Conservation (phyloP, 2,329 filamentous ascomycete genomes). For the Verticillium tricorpus region DNA sequence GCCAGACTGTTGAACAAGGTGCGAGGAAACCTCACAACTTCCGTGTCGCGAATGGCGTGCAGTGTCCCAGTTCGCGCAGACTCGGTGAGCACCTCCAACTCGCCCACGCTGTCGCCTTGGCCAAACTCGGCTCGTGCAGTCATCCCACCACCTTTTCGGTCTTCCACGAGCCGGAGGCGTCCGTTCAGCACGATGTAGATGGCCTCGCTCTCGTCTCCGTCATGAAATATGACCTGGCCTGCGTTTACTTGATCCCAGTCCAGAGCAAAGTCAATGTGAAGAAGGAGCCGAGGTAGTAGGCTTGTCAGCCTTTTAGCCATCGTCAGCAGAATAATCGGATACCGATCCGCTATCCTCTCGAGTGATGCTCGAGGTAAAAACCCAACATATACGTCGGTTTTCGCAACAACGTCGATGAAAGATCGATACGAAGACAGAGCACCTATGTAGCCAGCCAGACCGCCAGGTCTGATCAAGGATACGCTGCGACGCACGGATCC, state of each 20-base stretch:
- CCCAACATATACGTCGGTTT: constrained; percentile 97
- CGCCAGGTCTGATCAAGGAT: constrained; percentile 89
- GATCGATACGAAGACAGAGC: constrained; percentile 93
- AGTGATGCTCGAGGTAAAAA: constrained; percentile 83
- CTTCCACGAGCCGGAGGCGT: constrained; percentile 77
- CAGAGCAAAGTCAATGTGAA: constrained; percentile 96
- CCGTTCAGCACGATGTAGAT: constrained; percentile 98
- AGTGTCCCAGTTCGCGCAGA: constrained; percentile 84
- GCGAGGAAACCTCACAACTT: constrained; percentile 91
- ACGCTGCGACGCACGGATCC: constrained; percentile 61
- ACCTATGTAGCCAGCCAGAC: constrained; percentile 89
- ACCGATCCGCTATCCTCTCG: constrained; percentile 87
- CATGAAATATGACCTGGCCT: constrained; percentile 89
- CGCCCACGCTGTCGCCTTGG: constrained; percentile 95
- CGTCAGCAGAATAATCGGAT: constrained; percentile 87
- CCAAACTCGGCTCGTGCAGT: constrained; percentile 88
- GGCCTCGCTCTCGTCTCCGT: constrained; percentile 92
- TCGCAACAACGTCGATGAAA: constrained; percentile 93
- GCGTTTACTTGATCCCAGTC: constrained; percentile 98
- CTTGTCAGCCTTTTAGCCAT: constrained; percentile 94
- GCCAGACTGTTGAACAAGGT: constrained; percentile 97
- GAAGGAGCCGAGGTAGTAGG: constrained; percentile 79
- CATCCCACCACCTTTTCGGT: constrained; percentile 75
- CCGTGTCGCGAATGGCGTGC: constrained; percentile 94
- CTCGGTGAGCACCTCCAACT: constrained; percentile 95